These are phyloP conservation scores for Betula pendula DNA, from an alignment of 306 rosid genomes.

Conservation along the genomic window DNA sequence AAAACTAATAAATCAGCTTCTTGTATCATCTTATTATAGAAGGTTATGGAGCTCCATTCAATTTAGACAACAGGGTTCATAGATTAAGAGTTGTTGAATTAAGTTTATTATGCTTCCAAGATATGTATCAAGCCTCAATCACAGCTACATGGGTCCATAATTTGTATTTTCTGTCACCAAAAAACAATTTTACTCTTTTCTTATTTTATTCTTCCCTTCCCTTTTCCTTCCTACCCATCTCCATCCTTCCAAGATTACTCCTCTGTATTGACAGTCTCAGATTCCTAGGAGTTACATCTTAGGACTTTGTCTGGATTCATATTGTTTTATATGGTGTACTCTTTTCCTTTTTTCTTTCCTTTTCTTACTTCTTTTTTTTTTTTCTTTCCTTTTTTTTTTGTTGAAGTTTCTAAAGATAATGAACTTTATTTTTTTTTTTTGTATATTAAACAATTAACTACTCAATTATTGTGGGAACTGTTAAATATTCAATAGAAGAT, in stretches of 20 bases:
- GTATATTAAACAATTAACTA: not conserved
- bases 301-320: not conserved
- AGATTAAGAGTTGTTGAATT: not conserved
- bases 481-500: constrained; percentile 6
- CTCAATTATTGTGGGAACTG: not conserved
- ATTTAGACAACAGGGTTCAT: not conserved
- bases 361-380: not conserved
- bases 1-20: not conserved
- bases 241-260: not conserved
- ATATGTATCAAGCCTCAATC: not conserved
- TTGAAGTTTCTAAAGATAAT: not conserved
- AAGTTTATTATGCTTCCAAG: not conserved
- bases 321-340: not conserved
- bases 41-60: not conserved
- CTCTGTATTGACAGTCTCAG: not conserved
- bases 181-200: not conserved
- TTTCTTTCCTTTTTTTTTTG: not conserved
- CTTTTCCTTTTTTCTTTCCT: not conserved
- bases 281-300: constrained; percentile 1
- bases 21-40: not conserved
- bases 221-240: not conserved
- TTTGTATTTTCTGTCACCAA: not conserved
- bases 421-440: not conserved
- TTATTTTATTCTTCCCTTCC: not conserved
- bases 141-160: not conserved